phyloP scores from a whole-genome alignment of 805 yeast species.

The Saccharomycopsis sp. region DNA sequence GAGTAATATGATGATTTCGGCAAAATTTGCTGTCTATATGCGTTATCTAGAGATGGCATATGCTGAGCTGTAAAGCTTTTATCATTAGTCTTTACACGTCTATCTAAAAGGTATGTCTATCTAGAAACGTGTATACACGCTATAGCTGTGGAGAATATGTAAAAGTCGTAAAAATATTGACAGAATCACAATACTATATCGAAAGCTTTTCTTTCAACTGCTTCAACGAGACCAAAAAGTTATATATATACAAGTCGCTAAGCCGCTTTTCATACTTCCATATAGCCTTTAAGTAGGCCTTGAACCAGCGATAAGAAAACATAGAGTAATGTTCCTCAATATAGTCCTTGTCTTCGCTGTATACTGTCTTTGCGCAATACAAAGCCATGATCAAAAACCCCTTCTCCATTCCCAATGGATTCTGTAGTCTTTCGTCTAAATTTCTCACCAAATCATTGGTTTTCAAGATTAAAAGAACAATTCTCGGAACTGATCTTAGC shows the following conservation, averaged over 20 bases:
- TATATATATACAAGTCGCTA: conserved; percentile 30
- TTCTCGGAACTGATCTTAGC: conserved; percentile 72
- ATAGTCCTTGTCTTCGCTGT: conserved; percentile 52
- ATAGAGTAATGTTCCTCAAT: conserved; percentile 20
- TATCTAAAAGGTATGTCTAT: too few relatives aligned
- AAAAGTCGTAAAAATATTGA: too few relatives aligned
- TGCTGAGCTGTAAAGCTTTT: too few relatives aligned
- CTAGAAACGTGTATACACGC: too few relatives aligned
- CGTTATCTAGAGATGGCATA: too few relatives aligned
- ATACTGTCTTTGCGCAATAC: conserved; percentile 80
- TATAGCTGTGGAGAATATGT: too few relatives aligned
- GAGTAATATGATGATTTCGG: too few relatives aligned
- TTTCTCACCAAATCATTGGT: conserved; percentile 91
- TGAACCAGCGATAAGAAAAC: conserved; percentile 17
- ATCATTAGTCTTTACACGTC: too few relatives aligned
- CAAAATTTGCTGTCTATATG: too few relatives aligned
- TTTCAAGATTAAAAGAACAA: conserved; percentile 79
- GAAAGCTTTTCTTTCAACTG: background rate
- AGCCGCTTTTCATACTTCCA: conserved; percentile 29
- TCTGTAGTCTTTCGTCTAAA: conserved; percentile 74
- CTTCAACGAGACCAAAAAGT: conserved; percentile 20
- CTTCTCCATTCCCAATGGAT: conserved; percentile 81
- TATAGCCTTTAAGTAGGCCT: conserved; percentile 28
- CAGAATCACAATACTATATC: too few relatives aligned
- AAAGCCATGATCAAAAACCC: conserved; percentile 84